Evolutionary conservation across 176 grass and related monocot genomes (phyloP).

Genomic region (Raddia guianensis): DNA sequence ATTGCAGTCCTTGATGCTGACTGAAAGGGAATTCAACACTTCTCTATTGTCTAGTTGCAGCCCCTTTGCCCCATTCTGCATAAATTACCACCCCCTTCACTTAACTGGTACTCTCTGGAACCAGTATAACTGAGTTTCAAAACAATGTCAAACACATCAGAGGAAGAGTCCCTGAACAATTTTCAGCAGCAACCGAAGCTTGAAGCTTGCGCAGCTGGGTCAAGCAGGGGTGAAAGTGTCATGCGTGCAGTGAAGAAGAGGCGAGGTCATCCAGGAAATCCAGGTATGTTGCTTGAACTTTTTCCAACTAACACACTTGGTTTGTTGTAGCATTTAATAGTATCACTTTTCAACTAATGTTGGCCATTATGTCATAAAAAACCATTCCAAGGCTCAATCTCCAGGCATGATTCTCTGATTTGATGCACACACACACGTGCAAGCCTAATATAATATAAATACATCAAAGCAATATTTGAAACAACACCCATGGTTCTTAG

Average conservation of each 20-base stretch:
- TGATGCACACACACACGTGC: constrained; percentile 37
- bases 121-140: constrained; percentile 19
- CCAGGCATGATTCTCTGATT: background rate
- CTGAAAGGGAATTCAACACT: constrained; percentile 35
- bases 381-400: background rate
- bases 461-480: constrained; percentile 2
- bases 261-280: constrained; percentile 56
- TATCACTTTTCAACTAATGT: constrained; percentile 8
- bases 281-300: constrained; percentile 36
- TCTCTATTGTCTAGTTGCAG: constrained; percentile 26
- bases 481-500: background rate
- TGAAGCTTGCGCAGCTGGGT: constrained; percentile 29
- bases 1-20: constrained; percentile 55
- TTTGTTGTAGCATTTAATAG: constrained; percentile 25
- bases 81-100: constrained; percentile 47
- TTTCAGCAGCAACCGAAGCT: constrained; percentile 53
- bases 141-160: constrained; percentile 62
- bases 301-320: constrained; percentile 18
- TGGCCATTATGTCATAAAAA: constrained; percentile 14
- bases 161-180: constrained; percentile 58
- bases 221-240: constrained; percentile 40
- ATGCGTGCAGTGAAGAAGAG: constrained; percentile 53
- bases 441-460: constrained; percentile 28
- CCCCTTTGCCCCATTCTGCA: constrained; percentile 34
- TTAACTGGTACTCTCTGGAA: constrained; percentile 32